phyloP scores from a whole-genome alignment of 2,329 filamentous ascomycete genomes.

The Claviceps arundinis region DNA sequence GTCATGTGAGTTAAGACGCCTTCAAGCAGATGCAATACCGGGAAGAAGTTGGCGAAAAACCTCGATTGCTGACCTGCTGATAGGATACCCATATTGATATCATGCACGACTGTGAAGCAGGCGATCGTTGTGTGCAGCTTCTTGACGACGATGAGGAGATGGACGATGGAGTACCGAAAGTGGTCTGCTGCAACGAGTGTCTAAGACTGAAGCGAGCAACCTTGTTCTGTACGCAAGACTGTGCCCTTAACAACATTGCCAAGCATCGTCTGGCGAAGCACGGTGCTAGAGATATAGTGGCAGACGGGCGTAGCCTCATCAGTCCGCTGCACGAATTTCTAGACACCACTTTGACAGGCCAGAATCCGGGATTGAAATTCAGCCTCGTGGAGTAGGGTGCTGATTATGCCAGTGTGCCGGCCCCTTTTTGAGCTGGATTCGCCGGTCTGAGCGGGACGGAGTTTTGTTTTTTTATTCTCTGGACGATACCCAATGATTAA shows the following conservation, averaged over 20 bases:
- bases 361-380: slow-evolving; percentile 22
- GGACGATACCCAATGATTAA: not conserved
- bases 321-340: slow-evolving; percentile 13
- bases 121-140: slow-evolving; percentile 25
- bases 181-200: slow-evolving; percentile 30
- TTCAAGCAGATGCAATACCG: too few species aligned
- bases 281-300: slow-evolving; percentile 13
- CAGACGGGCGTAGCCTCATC: slow-evolving; percentile 11
- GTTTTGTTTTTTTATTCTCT: not conserved
- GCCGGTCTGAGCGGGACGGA: not conserved
- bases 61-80: slow-evolving; percentile 11
- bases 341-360: slow-evolving; percentile 16
- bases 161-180: slow-evolving; percentile 16
- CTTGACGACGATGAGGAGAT: slow-evolving; percentile 27
- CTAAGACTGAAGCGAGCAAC: slow-evolving; percentile 22
- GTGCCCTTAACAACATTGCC: slow-evolving; percentile 28
- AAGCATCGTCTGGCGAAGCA: slow-evolving; percentile 23
- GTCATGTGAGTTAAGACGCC: slow-evolving; percentile 23
- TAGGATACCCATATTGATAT: slow-evolving; percentile 26
- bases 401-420: not conserved
- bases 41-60: not conserved
- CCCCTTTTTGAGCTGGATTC: not conserved
- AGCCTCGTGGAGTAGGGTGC: slow-evolving; percentile 4
- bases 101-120: slow-evolving; percentile 28
- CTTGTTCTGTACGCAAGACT: slow-evolving; percentile 29